These are phyloP conservation scores for Hibiscus tridactylites DNA, from an alignment of 345 rosid species.

Conservation along the genomic window DNA sequence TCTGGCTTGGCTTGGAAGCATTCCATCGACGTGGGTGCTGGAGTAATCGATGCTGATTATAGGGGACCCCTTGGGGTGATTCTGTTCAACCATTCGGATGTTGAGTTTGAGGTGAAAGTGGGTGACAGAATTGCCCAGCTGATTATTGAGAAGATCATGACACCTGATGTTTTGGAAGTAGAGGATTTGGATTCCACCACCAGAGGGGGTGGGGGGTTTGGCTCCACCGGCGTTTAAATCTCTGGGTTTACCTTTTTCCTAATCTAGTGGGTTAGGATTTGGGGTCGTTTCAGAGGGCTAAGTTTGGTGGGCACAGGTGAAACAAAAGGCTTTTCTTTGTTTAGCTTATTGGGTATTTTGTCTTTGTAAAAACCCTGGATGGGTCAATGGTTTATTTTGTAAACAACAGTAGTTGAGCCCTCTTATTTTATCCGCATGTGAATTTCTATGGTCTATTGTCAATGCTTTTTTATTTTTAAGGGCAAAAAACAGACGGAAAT, in stretches of 20 bases:
- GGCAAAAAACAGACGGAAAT: no score
- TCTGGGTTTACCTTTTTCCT: neutral
- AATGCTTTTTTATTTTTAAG: neutral
- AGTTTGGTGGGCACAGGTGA: neutral
- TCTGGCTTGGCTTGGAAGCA: slow-evolving; percentile 58
- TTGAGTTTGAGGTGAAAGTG: slow-evolving; percentile 39
- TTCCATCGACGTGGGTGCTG: slow-evolving; percentile 35
- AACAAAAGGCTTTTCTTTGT: neutral
- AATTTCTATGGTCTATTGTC: neutral
- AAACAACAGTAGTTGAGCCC: neutral
- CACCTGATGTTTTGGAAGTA: slow-evolving; percentile 61
- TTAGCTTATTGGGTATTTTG: neutral
- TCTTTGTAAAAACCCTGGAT: neutral
- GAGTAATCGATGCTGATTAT: slow-evolving; percentile 32
- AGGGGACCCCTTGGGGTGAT: slow-evolving; percentile 50
- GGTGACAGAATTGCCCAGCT: slow-evolving; percentile 61
- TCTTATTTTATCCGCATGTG: neutral
- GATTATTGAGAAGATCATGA: slow-evolving; percentile 62
- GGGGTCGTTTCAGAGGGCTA: neutral
- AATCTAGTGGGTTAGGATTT: no score
- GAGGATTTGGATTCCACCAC: slow-evolving; percentile 56
- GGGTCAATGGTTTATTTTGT: neutral
- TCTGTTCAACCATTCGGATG: slow-evolving; percentile 43
- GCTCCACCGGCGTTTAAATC: slow-evolving; percentile 60
- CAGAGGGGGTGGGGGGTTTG: slow-evolving; percentile 80